phyloP scores from a whole-genome alignment of 169 alveolate genomes.

The Besnoitia besnoiti region DNA sequence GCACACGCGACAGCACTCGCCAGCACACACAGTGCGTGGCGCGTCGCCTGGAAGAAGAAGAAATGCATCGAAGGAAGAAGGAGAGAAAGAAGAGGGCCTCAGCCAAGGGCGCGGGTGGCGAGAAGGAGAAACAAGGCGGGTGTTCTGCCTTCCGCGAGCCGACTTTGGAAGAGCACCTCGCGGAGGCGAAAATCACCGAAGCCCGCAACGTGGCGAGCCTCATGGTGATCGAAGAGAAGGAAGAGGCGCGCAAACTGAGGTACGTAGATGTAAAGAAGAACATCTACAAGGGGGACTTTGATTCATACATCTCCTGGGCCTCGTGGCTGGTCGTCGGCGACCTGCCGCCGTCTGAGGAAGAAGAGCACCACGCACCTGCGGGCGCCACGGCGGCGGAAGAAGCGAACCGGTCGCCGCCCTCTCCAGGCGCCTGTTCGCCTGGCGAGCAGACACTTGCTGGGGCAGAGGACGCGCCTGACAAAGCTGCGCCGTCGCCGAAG shows the following conservation, averaged over 20 bases:
- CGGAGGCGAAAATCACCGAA: conserved; percentile 81
- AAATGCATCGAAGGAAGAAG: conserved; percentile 6
- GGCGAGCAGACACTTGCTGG: not conserved
- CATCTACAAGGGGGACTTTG: conserved; percentile 34
- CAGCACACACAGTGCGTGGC: conserved; percentile 6
- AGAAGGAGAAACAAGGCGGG: no score
- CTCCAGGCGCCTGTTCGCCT: no score
- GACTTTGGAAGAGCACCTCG: conserved; percentile 85
- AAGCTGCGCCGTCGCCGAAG: not conserved
- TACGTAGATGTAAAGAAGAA: conserved; percentile 10
- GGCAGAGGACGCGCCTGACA: not conserved
- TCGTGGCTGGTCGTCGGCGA: conserved; percentile 44
- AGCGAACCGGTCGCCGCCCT: not conserved
- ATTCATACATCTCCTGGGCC: conserved; percentile 54
- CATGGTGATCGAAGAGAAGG: conserved; percentile 64
- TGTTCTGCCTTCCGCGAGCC: conserved; percentile 47
- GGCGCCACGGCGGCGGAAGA: not conserved
- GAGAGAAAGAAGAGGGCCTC: conserved; percentile 1
- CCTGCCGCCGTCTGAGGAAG: conserved; percentile 5
- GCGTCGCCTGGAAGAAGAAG: conserved; percentile 32
- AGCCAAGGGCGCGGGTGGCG: not conserved
- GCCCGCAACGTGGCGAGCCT: conserved; percentile 79
- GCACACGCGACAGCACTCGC: conserved; percentile 18
- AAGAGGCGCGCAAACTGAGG: conserved; percentile 33
- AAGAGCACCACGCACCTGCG: not conserved